phyloP scores from a whole-genome alignment of 2,329 filamentous ascomycete species.

The Elsinoe perseae region DNA sequence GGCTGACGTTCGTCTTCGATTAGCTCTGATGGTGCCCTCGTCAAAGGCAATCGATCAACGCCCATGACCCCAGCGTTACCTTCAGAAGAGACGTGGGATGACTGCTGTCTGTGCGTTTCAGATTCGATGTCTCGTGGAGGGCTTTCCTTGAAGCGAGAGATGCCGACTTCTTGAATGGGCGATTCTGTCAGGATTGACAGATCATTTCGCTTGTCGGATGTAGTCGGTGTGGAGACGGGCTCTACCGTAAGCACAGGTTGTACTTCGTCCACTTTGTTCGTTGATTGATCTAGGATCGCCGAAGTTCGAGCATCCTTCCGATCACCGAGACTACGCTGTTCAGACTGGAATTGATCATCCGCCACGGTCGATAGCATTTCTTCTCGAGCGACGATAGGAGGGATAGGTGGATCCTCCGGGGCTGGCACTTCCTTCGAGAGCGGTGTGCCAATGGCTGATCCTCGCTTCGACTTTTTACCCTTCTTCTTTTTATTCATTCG shows the following conservation, averaged over 20 bases:
- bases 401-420: not conserved
- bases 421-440: not conserved
- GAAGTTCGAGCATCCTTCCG: no score
- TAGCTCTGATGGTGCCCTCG: constrained; percentile 4
- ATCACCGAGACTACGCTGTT: no score
- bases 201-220: not conserved
- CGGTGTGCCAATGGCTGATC: constrained; percentile 4
- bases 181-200: not conserved
- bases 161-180: constrained; percentile 7
- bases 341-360: no score
- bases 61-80: constrained; percentile 12
- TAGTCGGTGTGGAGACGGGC: not conserved
- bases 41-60: constrained; percentile 8
- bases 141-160: constrained; percentile 12
- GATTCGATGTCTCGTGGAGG: constrained; percentile 8
- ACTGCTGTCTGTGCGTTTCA: constrained; percentile 11
- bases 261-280: no score
- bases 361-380: no score
- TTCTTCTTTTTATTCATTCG: constrained; percentile 17
- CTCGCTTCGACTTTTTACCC: constrained; percentile 12
- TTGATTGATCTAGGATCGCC: no score
- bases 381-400: not conserved
- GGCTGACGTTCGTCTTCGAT: constrained; percentile 13
- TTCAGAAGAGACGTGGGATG: constrained; percentile 12
- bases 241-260: not conserved